These are phyloP conservation scores for Aspergillus mulundensis DNA, from an alignment of 495 filamentous ascomycete genomes.

Conservation along the genomic window DNA sequence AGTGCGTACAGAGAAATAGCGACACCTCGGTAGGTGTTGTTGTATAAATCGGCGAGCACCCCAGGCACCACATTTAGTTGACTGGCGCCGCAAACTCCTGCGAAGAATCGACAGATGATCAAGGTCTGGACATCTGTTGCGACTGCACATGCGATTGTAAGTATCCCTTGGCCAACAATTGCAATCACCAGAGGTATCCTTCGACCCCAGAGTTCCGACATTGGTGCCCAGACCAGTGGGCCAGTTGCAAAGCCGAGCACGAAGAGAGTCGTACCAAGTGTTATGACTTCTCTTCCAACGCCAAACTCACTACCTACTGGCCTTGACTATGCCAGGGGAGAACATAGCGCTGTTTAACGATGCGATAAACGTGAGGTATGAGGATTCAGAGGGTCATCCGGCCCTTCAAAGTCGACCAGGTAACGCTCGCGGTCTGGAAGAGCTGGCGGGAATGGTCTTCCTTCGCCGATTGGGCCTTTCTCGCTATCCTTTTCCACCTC, in stretches of 20 bases:
- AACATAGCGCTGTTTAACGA: slow-evolving; percentile 66
- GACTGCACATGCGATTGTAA: slow-evolving; percentile 54
- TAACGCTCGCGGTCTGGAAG: neutral
- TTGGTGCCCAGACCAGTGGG: slow-evolving; percentile 55
- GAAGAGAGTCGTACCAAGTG: slow-evolving; percentile 60
- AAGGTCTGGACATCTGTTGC: slow-evolving; percentile 56
- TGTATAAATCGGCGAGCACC: slow-evolving; percentile 61
- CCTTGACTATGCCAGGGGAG: slow-evolving; percentile 52
- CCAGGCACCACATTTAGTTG: slow-evolving; percentile 60
- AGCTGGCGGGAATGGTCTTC: neutral
- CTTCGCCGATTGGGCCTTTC: neutral
- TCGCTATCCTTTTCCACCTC: neutral
- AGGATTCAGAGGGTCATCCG: slow-evolving; percentile 4
- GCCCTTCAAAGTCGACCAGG: neutral
- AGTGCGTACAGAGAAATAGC: slow-evolving; percentile 50
- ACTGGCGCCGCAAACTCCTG: slow-evolving; percentile 60
- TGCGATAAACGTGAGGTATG: slow-evolving; percentile 49
- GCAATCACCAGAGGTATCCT: slow-evolving; percentile 56
- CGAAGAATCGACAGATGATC: slow-evolving; percentile 63
- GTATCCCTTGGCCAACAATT: slow-evolving; percentile 50
- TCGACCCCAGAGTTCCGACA: slow-evolving; percentile 59
- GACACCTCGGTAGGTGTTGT: slow-evolving; percentile 49
- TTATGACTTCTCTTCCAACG: slow-evolving; percentile 47
- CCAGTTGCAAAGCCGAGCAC: slow-evolving; percentile 62
- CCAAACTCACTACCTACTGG: slow-evolving; percentile 51